Base-by-base conservation (phyloP, 345 rosid species). In the Ceriops decandra region DNA sequence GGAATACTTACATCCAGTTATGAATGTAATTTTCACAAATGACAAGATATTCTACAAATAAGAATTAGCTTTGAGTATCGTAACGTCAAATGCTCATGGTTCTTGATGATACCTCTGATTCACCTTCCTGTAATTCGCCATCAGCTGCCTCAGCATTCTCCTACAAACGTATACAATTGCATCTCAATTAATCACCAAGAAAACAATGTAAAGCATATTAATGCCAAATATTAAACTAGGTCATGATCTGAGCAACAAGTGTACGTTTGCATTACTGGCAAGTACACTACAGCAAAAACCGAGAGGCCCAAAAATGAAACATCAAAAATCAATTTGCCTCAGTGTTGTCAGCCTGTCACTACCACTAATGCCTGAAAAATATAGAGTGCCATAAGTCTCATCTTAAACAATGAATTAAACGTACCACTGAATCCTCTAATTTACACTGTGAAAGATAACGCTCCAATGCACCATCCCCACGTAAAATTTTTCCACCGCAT, bases 381-480 rank as follows among this genome's bases (percentile, higher is more conserved):
- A 10, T 8, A 56, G 5, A 56, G 16, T 24, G 32, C 4, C 7
- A 54, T 35, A 9, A 21, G 20, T 21, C 57, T 5, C 4, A 32
- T 57, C 62, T 56, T 11, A 24, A 67, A 33, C 70, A 22, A 30
- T 20, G 62, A n/a, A 57, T 15, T 0, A 59, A 59, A 32, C 19
- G 6, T 91, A 93, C 97, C 85, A 2, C 64, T 31, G 80, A 66
- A 60, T 81, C 79, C 74, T 84, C 76, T 11, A 56, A 71, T 68
- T 77, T 80, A 68, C 62, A 71, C 52, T 84, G 83, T 2, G 68
- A 81, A 57, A 87, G 85, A 72, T 80, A 87, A 27, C 72, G 84
- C 63, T 87, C 88, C 68, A 91, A 79, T 33, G 92, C 95, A 62
- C 89, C 83, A 15, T 93, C 96, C 66, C 98, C 96, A 31, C 73